Percentiles rank a stretch among this genome's conserved stretches.
Conservation (phyloP, 345 rosid species). For the Eucalyptus curtisii region DNA sequence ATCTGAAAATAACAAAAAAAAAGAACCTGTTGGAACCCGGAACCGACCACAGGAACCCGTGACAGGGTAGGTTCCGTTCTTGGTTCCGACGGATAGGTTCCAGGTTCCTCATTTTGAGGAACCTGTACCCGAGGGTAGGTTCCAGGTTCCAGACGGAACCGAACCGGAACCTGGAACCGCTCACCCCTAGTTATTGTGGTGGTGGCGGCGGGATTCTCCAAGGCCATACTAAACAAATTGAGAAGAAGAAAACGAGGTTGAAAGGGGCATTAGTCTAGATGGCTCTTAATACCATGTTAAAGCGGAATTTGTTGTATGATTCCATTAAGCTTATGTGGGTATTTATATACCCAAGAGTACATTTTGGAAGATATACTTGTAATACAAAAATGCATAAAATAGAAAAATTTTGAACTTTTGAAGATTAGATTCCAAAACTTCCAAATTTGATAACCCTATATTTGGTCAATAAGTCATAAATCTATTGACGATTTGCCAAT, state of each 20-base stretch:
- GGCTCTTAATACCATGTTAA: not conserved
- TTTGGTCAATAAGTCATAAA: not conserved
- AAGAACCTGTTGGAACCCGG: too few relatives aligned
- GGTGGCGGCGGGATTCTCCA: fast-evolving
- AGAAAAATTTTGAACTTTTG: not conserved
- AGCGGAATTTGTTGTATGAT: not conserved
- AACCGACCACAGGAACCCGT: too few relatives aligned
- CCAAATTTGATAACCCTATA: not conserved
- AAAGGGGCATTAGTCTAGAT: not conserved
- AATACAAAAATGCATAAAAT: not conserved
- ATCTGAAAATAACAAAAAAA: too few relatives aligned
- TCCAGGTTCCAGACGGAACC: too few relatives aligned
- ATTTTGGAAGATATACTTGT: not conserved
- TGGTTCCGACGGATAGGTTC: too few relatives aligned
- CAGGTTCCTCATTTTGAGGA: too few relatives aligned
- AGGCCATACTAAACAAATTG: not conserved
- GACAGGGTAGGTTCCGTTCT: too few relatives aligned
- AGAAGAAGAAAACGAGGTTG: not conserved
- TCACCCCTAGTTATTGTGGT: too few relatives aligned
- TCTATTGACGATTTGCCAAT: not conserved
- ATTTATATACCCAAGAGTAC: not conserved
- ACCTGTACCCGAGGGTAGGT: too few relatives aligned
- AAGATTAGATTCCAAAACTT: not conserved
- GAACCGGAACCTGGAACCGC: too few relatives aligned
- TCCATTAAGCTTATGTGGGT: not conserved